phyloP scores from a whole-genome alignment of 306 rosid genomes.

The Quillaja saponaria region DNA sequence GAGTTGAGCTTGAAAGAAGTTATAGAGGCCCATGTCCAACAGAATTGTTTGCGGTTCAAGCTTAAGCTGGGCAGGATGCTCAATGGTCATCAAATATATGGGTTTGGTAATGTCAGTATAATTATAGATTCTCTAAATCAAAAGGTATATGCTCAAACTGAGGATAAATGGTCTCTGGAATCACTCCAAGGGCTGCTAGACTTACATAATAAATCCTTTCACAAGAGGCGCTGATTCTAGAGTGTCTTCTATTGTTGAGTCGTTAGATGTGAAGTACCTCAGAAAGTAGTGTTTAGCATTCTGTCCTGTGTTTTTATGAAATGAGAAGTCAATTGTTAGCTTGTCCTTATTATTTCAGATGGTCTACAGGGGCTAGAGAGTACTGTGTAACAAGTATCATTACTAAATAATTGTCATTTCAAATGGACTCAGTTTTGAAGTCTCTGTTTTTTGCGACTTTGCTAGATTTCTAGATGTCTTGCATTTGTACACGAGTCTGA shows the following conservation, averaged over 20 bases:
- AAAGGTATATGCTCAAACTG: conserved; percentile 72
- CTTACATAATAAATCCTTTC: conserved; percentile 48
- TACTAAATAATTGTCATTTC: too few relatives aligned
- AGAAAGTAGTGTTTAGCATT: background rate
- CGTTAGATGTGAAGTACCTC: conserved; percentile 1
- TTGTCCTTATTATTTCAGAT: conserved; percentile 9
- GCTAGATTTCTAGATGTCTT: too few relatives aligned
- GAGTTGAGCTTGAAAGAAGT: conserved; percentile 89
- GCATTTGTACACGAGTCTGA: too few relatives aligned
- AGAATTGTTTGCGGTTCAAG: conserved; percentile 66
- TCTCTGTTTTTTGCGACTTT: too few relatives aligned
- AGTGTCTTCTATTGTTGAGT: background rate
- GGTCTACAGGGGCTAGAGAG: too few relatives aligned
- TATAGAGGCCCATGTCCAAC: conserved; percentile 77
- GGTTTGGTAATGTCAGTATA: conserved; percentile 77
- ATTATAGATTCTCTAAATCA: conserved; percentile 65
- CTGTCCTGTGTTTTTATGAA: background rate
- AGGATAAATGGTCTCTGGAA: conserved; percentile 67
- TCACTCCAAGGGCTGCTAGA: conserved; percentile 71
- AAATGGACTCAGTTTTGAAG: too few relatives aligned
- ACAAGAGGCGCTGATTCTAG: background rate
- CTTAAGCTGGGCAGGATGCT: conserved; percentile 78
- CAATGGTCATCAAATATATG: conserved; percentile 81
- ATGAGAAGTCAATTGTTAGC: conserved; percentile 3
- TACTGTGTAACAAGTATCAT: too few relatives aligned